A percentile compares a stretch with the other conserved stretches of the same genome.
Evolutionary conservation across 75 land plant species (phyloP).

Genomic region (Cunninghamia lanceolata): DNA sequence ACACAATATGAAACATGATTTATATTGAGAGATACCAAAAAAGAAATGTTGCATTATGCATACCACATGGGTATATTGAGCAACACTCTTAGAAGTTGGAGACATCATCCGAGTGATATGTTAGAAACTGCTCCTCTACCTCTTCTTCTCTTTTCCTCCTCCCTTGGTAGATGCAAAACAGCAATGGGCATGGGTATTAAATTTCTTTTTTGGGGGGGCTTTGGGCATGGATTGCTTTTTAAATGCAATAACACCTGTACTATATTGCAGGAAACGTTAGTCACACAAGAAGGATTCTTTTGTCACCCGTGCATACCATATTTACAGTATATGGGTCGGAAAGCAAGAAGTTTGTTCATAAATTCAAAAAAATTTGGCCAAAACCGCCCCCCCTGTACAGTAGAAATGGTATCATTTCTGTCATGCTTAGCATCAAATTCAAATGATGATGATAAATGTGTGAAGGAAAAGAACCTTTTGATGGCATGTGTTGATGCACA

Average conservation of each 20-base stretch:
- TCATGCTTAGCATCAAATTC: conserved; percentile 46
- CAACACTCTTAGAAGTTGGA: no score
- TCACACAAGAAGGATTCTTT: not conserved
- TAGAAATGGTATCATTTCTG: conserved; percentile 51
- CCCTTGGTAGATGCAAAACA: not conserved
- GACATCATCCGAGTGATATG: no score
- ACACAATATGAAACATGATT: no score
- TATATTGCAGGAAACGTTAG: not conserved
- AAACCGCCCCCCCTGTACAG: conserved; percentile 46
- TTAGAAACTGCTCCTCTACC: no score
- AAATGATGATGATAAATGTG: conserved; percentile 46
- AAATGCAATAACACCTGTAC: not conserved
- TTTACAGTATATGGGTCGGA: conserved; percentile 40
- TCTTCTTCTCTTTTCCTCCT: not conserved
- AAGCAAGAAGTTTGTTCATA: conserved; percentile 34
- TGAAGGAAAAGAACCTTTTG: conserved; percentile 34
- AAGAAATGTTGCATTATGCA: no score
- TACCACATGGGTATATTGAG: no score
- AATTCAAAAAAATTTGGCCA: conserved; percentile 49
- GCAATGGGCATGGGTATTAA: not conserved
- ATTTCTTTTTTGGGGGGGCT: not conserved
- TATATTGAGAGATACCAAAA: no score
- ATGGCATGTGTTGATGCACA: conserved; percentile 42
- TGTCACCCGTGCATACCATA: not conserved
- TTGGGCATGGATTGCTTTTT: not conserved